Evolutionary conservation across 2,329 filamentous ascomycete species (phyloP).

Genomic region (Emmonsiellopsis sp.): DNA sequence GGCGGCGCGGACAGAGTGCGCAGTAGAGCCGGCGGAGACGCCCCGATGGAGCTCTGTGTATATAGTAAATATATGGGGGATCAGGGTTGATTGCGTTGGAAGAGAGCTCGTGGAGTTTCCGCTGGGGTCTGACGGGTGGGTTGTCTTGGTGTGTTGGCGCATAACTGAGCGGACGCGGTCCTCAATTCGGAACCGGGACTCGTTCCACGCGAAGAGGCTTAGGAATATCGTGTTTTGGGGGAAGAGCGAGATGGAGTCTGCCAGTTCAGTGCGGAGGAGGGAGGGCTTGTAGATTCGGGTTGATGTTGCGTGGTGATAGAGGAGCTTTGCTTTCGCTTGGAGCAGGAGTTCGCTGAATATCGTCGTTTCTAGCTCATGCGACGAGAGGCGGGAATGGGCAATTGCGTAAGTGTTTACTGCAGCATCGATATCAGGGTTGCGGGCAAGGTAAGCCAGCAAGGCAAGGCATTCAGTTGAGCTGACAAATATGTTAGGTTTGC

Average conservation of each 20-base stretch:
- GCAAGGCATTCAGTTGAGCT: constrained; percentile 53
- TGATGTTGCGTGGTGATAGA: constrained; percentile 56
- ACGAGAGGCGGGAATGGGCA: constrained; percentile 34
- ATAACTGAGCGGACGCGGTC: constrained; percentile 66
- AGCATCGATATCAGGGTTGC: constrained; percentile 21
- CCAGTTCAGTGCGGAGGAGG: constrained; percentile 53
- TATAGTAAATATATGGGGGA: constrained; percentile 46
- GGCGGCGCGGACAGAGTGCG: constrained; percentile 44
- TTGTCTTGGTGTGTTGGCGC: constrained; percentile 24
- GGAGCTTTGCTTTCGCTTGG: constrained; percentile 56
- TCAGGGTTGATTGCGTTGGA: constrained; percentile 11
- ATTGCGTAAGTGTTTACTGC: constrained; percentile 33
- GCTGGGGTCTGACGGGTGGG: constrained; percentile 17
- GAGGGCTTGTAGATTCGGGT: constrained; percentile 58
- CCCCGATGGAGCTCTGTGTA: constrained; percentile 43
- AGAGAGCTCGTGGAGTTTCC: constrained; percentile 8
- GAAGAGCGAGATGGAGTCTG: constrained; percentile 52
- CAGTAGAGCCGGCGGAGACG: constrained; percentile 35
- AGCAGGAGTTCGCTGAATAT: constrained; percentile 51
- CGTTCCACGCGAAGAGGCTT: constrained; percentile 61
- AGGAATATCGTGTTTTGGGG: constrained; percentile 71
- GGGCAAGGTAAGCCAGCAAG: constrained; percentile 58
- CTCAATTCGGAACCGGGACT: constrained; percentile 61
- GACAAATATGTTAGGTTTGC: constrained; percentile 40
- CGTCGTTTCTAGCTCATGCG: constrained; percentile 25